Evolutionary conservation across 345 rosid species (phyloP).

Genomic region (Pseudoturritis turrita): DNA sequence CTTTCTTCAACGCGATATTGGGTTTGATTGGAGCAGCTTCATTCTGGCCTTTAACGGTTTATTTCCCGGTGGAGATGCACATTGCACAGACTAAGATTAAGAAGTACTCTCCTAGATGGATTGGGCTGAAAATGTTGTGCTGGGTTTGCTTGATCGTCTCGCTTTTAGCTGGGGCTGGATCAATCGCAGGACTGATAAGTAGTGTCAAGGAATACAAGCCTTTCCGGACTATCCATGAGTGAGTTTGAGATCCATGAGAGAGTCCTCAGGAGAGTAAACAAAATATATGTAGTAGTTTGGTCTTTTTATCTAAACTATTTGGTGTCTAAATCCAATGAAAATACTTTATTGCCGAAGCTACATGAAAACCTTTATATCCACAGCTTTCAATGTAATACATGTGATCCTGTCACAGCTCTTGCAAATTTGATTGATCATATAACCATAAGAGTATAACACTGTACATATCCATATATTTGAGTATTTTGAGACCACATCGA

Average conservation of each 20-base stretch:
- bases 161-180: conserved; percentile 66
- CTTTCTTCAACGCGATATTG: conserved; percentile 85
- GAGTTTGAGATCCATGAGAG: conserved; percentile 8
- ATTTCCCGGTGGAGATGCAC: conserved; percentile 89
- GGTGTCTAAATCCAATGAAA: conserved; percentile 20
- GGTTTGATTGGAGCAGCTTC: conserved; percentile 84
- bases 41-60: conserved; percentile 90
- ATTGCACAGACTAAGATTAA: conserved; percentile 48
- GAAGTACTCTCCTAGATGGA: conserved; percentile 67
- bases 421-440: conserved; percentile 10
- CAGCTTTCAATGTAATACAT: conserved; percentile 12
- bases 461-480: background rate
- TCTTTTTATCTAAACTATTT: conserved; percentile 5
- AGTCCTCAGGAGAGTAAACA: background rate
- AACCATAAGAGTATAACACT: background rate
- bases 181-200: conserved; percentile 60
- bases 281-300: background rate
- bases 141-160: conserved; percentile 65
- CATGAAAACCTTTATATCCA: conserved; percentile 9
- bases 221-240: conserved; percentile 41
- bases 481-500: background rate
- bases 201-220: conserved; percentile 74
- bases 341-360: conserved; percentile 3
- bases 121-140: conserved; percentile 56
- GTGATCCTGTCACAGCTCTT: conserved; percentile 5